These are phyloP conservation scores for Fusarium newnesense DNA, from an alignment of 2,329 filamentous ascomycete genomes.

Conservation along the genomic window DNA sequence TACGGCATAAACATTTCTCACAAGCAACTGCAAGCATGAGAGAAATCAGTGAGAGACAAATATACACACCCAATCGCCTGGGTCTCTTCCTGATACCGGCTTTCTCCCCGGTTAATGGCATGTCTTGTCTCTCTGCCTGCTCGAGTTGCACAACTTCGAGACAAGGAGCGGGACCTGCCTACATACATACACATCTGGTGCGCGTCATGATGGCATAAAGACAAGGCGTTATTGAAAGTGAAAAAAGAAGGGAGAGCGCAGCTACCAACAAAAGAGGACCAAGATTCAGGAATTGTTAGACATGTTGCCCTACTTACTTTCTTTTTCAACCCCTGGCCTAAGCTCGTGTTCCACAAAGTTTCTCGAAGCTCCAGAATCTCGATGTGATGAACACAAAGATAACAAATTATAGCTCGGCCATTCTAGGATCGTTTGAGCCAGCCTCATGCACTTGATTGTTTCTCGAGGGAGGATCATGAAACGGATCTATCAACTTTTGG, in stretches of 20 bases:
- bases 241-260: not conserved
- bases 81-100: conserved; percentile 5
- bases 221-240: conserved; percentile 23
- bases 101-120: conserved; percentile 30
- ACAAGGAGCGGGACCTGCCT: conserved; percentile 29
- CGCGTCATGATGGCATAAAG: conserved; percentile 18
- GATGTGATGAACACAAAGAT: conserved; percentile 7
- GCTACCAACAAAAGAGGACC: not conserved
- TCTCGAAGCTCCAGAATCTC: conserved; percentile 26
- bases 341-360: conserved; percentile 14
- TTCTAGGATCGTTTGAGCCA: conserved; percentile 26
- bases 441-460: conserved; percentile 25
- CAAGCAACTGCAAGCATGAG: not conserved
- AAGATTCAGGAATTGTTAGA: conserved; percentile 8
- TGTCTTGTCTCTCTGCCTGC: conserved; percentile 6
- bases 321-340: not conserved
- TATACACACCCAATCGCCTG: conserved; percentile 23
- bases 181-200: not conserved
- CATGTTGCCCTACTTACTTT: not conserved
- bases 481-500: conserved; percentile 11
- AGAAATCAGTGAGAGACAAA: not conserved
- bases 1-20: not conserved
- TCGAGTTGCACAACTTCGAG: conserved; percentile 16
- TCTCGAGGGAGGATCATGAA: conserved; percentile 14
- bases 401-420: not conserved